phyloP scores from a whole-genome alignment of 495 filamentous ascomycete species.

The Bacidia gigantensis region DNA sequence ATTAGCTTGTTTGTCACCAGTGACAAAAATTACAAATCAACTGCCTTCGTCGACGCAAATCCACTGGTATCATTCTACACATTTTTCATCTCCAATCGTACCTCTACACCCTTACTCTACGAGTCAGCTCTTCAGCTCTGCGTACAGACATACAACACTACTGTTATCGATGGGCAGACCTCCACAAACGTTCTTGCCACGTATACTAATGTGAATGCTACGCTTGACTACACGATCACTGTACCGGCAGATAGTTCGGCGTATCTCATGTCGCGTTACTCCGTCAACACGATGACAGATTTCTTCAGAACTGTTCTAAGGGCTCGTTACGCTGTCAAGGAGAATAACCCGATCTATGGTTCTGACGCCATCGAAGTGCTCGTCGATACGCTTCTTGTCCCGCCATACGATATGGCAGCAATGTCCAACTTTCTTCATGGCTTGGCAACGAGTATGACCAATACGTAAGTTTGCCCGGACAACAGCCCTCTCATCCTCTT shows the following conservation, averaged over 20 bases:
- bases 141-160: too few species aligned
- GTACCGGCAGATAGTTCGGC: not conserved
- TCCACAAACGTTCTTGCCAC: too few species aligned
- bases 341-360: not conserved
- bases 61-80: too few species aligned
- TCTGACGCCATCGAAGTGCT: not conserved
- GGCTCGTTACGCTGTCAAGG: not conserved
- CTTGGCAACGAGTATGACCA: not conserved
- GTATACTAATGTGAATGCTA: not conserved
- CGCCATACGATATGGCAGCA: not conserved
- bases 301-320: not conserved
- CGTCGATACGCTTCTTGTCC: not conserved
- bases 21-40: too few species aligned
- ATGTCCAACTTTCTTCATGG: not conserved
- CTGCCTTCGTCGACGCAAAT: too few species aligned
- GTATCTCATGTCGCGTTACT: not conserved
- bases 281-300: not conserved
- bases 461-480: not conserved
- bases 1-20: too few species aligned
- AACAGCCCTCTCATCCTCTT: not conserved
- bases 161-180: too few species aligned
- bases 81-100: too few species aligned
- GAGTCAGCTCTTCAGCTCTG: too few species aligned
- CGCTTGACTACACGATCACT: not conserved
- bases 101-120: too few species aligned